A percentile compares a stretch with the other conserved stretches of the same genome.
These are phyloP conservation scores for Dactylonectria macrodidyma DNA, from an alignment of 2,329 filamentous ascomycete species.

Conservation along the genomic window DNA sequence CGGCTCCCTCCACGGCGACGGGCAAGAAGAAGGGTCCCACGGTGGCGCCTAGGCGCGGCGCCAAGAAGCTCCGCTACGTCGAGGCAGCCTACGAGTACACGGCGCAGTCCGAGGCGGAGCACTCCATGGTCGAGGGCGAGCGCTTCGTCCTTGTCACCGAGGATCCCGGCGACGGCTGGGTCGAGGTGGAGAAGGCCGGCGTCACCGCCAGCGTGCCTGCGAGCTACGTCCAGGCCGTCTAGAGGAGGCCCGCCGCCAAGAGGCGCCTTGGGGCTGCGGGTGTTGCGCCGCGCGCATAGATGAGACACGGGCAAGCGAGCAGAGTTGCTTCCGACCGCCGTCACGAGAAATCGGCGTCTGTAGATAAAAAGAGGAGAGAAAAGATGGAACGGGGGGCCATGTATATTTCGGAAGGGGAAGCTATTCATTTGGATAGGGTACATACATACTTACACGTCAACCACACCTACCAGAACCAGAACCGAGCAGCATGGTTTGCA, in stretches of 20 bases:
- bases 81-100: slow-evolving; percentile 94
- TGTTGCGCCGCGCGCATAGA: slow-evolving; percentile 34
- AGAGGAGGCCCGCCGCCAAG: not conserved
- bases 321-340: slow-evolving; percentile 24
- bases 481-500: slow-evolving; percentile 3
- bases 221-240: slow-evolving; percentile 89
- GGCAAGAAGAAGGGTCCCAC: slow-evolving; percentile 90
- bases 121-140: slow-evolving; percentile 92
- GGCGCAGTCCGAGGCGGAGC: slow-evolving; percentile 88
- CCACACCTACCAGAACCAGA: not conserved
- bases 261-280: not conserved
- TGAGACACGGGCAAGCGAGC: slow-evolving; percentile 22
- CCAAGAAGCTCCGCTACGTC: slow-evolving; percentile 94
- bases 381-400: slow-evolving; percentile 14
- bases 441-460: slow-evolving; percentile 24
- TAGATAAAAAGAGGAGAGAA: slow-evolving; percentile 15
- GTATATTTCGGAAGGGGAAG: slow-evolving; percentile 33
- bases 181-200: slow-evolving; percentile 94
- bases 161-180: slow-evolving; percentile 95
- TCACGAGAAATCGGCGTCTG: slow-evolving; percentile 18
- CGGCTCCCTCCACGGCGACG: slow-evolving; percentile 50
- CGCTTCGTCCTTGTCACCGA: slow-evolving; percentile 90
- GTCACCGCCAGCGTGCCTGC: slow-evolving; percentile 91
- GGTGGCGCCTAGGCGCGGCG: slow-evolving; percentile 90
- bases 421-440: slow-evolving; percentile 35